Conservation (phyloP, 192 early-diverging fungal genomes). For the Coemansia sp. region DNA sequence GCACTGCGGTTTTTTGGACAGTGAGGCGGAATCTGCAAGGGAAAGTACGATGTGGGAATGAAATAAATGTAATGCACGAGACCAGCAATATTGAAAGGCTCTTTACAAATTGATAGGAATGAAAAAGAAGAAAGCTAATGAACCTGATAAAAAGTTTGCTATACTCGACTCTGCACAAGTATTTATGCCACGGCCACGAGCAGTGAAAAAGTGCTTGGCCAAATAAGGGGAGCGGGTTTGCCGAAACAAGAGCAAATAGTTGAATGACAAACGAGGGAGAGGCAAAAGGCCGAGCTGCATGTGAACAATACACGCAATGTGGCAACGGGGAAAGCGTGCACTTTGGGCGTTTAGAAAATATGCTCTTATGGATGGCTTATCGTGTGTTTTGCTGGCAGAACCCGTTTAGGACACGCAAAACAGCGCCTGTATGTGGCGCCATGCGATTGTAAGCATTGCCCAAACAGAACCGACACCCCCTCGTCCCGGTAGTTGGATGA, state of each 20-base stretch:
- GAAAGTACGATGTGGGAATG: background rate
- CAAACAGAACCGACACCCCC: too few relatives aligned
- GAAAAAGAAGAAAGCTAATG: background rate
- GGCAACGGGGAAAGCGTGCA: background rate
- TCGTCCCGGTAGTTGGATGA: too few relatives aligned
- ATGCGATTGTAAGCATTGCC: too few relatives aligned
- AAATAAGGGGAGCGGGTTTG: background rate
- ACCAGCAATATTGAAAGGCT: background rate
- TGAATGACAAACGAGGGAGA: background rate
- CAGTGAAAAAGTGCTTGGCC: background rate
- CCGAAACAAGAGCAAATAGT: background rate
- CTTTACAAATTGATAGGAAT: background rate
- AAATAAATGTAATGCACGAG: background rate
- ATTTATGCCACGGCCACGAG: background rate
- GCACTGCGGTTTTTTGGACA: background rate
- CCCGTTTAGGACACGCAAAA: too few relatives aligned
- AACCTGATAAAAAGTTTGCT: background rate
- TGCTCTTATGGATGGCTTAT: too few relatives aligned
- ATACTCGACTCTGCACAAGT: background rate
- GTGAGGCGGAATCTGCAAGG: constrained; percentile 3
- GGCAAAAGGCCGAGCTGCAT: constrained; percentile 8
- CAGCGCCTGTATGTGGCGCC: too few relatives aligned
- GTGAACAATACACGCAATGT: constrained; percentile 2
- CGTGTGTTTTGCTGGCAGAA: too few relatives aligned
- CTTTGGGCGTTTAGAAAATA: too few relatives aligned